Percentiles rank a stretch among this genome's conserved stretches.
phyloP scores from a whole-genome alignment of 345 rosid species.

The Pugionium cornutum region DNA sequence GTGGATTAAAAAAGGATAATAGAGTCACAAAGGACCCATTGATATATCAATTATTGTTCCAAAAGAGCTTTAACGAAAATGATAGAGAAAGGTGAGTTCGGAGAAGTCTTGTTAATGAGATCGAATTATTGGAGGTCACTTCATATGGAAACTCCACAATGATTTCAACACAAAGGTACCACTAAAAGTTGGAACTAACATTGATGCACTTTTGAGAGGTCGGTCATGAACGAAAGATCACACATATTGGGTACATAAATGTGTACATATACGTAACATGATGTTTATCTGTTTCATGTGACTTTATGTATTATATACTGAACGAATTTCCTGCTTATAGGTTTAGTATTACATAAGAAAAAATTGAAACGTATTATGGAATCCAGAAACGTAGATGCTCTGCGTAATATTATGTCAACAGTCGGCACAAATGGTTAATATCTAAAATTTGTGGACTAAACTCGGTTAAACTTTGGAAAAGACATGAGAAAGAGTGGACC shows the following conservation, averaged over 20 bases:
- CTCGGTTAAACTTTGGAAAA: conserved; percentile 20
- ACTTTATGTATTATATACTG: not conserved
- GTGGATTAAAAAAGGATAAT: conserved; percentile 7
- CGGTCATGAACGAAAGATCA: conserved; percentile 20
- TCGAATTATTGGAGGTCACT: conserved; percentile 36
- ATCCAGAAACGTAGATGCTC: not conserved
- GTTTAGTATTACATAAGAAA: not conserved
- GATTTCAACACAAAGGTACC: conserved; percentile 40
- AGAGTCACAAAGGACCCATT: conserved; percentile 7
- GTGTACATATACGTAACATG: not conserved
- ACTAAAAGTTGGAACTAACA: conserved; percentile 34
- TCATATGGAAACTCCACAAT: conserved; percentile 33
- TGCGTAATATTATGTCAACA: not conserved
- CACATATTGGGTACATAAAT: not conserved
- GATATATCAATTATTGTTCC: not conserved
- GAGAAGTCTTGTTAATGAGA: conserved; percentile 29
- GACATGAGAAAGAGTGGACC: conserved; percentile 28
- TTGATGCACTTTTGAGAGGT: conserved; percentile 37
- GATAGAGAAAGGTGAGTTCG: conserved; percentile 41
- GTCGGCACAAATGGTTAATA: conserved; percentile 1
- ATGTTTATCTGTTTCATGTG: conserved; percentile 8
- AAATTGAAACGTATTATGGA: not conserved
- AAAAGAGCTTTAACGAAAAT: conserved; percentile 29
- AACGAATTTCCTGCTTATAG: not conserved
- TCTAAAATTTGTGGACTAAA: conserved; percentile 21